phyloP scores from a whole-genome alignment of 345 rosid species.

The Geranium rotundifolium region DNA sequence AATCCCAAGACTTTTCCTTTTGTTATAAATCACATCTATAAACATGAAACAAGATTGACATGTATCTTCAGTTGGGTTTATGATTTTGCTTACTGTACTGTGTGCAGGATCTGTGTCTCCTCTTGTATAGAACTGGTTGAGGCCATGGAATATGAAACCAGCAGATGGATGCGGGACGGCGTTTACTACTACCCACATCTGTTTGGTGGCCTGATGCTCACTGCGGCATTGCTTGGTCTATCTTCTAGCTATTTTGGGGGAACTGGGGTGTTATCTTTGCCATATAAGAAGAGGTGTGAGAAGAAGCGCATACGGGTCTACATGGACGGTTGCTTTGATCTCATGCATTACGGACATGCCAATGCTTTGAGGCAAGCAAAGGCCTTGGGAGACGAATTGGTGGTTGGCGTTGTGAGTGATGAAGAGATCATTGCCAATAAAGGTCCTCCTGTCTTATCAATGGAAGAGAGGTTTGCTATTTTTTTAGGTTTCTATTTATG shows the following conservation, averaged over 20 bases:
- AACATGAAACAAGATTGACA: not conserved
- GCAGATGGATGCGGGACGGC: conserved; percentile 57
- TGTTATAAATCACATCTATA: no score
- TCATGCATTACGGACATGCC: conserved; percentile 96
- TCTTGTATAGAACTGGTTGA: conserved; percentile 5
- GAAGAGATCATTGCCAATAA: conserved; percentile 90
- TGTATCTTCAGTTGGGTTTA: not conserved
- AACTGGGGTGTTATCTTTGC: conserved; percentile 33
- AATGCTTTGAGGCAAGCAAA: conserved; percentile 86
- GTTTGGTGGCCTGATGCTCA: conserved; percentile 56
- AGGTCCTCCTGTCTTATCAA: conserved; percentile 84
- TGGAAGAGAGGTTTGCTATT: conserved; percentile 62
- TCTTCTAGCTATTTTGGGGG: conserved; percentile 58
- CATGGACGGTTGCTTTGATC: conserved; percentile 98
- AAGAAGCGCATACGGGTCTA: conserved; percentile 68
- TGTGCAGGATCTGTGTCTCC: conserved; percentile 30
- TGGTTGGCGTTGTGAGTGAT: conserved; percentile 83
- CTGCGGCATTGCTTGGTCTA: conserved; percentile 50
- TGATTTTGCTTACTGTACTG: not conserved
- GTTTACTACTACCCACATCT: conserved; percentile 43
- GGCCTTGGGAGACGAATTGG: conserved; percentile 83
- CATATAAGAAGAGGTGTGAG: conserved; percentile 23
- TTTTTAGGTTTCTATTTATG: not conserved
- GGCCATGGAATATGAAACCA: conserved; percentile 42
- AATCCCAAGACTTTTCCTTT: no score